Conservation (phyloP, 1,284 basidiomycete species). For the Agaricales sp. region DNA sequence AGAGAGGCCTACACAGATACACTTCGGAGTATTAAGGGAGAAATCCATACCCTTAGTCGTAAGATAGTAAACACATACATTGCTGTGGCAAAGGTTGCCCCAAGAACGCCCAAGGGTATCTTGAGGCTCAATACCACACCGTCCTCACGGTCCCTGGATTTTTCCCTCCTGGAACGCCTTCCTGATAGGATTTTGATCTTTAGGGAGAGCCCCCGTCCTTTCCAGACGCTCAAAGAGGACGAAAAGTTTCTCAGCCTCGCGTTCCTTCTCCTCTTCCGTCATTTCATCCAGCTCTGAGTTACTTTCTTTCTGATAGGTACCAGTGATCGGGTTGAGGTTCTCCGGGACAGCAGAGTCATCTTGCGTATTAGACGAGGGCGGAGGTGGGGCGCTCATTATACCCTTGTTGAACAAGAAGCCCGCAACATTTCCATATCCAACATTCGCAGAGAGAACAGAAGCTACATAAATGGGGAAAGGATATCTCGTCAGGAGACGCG, state of each 20-base stretch:
- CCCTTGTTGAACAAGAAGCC: slow-evolving; percentile 88
- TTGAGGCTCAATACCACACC: background rate
- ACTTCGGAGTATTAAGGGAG: too few species aligned
- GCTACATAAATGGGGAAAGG: slow-evolving; percentile 31
- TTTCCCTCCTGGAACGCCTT: slow-evolving; percentile 57
- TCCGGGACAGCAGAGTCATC: background rate
- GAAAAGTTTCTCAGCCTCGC: slow-evolving; percentile 84
- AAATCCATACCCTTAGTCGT: too few species aligned
- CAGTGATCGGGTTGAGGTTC: slow-evolving; percentile 73
- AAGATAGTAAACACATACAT: too few species aligned
- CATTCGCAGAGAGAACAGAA: slow-evolving; percentile 53
- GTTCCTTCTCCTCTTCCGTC: slow-evolving; percentile 88
- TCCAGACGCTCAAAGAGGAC: slow-evolving; percentile 84
- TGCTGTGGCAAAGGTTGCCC: too few species aligned
- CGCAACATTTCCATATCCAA: slow-evolving; percentile 90
- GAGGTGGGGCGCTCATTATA: slow-evolving; percentile 49
- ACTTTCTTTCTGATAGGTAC: slow-evolving; percentile 32
- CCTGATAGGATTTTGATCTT: slow-evolving; percentile 62
- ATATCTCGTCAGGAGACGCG: slow-evolving; percentile 4
- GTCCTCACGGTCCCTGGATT: slow-evolving; percentile 11
- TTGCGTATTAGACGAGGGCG: slow-evolving; percentile 7
- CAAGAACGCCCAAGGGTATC: too few species aligned
- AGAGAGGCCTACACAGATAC: too few species aligned
- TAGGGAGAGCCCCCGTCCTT: slow-evolving; percentile 52
- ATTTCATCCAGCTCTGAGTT: slow-evolving; percentile 40